Base-by-base conservation (phyloP, 257 asterid species). In the Primulina eburnea region DNA sequence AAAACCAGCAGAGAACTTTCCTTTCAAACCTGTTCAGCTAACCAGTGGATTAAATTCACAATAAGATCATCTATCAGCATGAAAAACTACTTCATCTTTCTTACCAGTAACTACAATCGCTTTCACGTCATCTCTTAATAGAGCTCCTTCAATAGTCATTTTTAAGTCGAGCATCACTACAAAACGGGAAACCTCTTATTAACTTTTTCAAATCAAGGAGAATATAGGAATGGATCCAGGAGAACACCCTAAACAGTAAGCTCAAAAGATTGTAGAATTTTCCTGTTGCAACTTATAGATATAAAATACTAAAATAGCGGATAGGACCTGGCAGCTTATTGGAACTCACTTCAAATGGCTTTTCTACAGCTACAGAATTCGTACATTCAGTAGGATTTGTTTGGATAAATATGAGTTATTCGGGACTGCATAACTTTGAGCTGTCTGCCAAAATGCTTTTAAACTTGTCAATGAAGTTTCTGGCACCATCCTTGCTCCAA, bases 91-190 rank as follows among this genome's bases (percentile, higher is more conserved):
- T 8, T 1, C 30, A 47, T 60, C 40, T 21, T 50, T 60, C 76
- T 73, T 75, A 83, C 94, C 90, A 65, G 77, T 75, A 34, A 87
- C 62, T 30, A 83, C 94, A 70, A 87, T 70, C 0, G 89, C 90
- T 75, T 80, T 87, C 28, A 85, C 90, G 53, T 77, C 87, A 43
- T 83, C 82, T 59, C 81, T 73, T 17, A 38, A 63, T 21, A 82
- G 9, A 9, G 85, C 82, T 73, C 79, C 82, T 70, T 82, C 81
- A 56, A 77, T 53, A 65, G 40, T 71, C 72, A 63, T 81, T 75
- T 85, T 83, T 64, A 87, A 75, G 73, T 82, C 81, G 62, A 76
- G 75, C 70, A 85, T 68, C 78, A 78, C 90, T 87, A 59, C 30
- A 43, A 61, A 21, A 60, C 7, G 29, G 16, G 66, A 70, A 43